Evolutionary conservation across 139 green algal genomes (phyloP).

Genomic region (Nannochloris sp.): DNA sequence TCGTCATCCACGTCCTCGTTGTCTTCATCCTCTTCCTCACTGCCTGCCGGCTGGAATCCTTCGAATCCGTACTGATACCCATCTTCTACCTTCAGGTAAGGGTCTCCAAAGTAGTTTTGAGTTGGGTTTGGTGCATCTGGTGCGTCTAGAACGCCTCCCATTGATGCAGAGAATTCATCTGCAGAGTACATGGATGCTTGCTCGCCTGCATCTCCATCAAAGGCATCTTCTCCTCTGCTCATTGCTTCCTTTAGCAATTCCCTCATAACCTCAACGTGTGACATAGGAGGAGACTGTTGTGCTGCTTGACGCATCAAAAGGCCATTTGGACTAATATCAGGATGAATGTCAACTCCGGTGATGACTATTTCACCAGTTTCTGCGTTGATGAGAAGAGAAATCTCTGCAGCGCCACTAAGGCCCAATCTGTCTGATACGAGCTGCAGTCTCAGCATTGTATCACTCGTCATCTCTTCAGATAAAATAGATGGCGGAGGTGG

Average conservation of each 20-base stretch:
- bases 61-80: conserved; percentile 2
- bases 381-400: conserved; percentile 53
- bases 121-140: neutral
- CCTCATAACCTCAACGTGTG: conserved; percentile 1
- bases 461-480: neutral
- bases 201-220: neutral
- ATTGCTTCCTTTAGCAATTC: conserved; percentile 7
- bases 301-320: conserved; percentile 10
- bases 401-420: conserved; percentile 47
- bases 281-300: neutral
- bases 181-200: neutral
- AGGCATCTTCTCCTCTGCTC: conserved; percentile 5
- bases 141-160: neutral
- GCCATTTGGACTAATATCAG: conserved; percentile 13
- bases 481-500: neutral
- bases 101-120: conserved; percentile 1
- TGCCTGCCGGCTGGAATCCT: neutral
- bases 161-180: conserved; percentile 1
- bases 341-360: conserved; percentile 37
- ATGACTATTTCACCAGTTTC: conserved; percentile 59
- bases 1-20: neutral
- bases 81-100: conserved; percentile 2
- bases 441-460: conserved; percentile 23
- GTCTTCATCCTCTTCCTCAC: neutral
- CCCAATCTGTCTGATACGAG: conserved; percentile 39